Base-by-base conservation (phyloP, 1,284 basidiomycete species). In the Melampsora medusae region DNA sequence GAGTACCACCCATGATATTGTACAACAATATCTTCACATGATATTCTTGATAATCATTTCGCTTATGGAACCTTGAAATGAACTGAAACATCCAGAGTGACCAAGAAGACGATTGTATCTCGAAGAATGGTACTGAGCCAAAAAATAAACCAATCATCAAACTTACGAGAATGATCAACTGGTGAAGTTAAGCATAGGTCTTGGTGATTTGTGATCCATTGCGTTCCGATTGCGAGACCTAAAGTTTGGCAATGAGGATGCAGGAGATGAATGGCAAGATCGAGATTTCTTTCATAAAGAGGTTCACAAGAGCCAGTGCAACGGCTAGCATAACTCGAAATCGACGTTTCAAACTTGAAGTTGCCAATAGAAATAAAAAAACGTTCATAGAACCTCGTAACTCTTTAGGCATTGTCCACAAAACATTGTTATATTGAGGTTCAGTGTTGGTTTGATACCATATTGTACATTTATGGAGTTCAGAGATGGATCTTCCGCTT, bases 321-420 rank as follows among this genome's bases (percentile, higher is more conserved):
- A 53, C 22, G 6, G 50, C 50, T 14, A 53, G 14, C 50, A 53
- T 53, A 19, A 14, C 2, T 53, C 50, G 50, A 14, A 53, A 53
- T 25, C 22, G 17, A 19, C 50, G 50, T 53, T 53, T 3, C 16
- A 53, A 53, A 19, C 22, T 53, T 53, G 50, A 53, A 7, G 50
- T 53, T 25, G 50, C 50, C 50, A 53, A 25, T 53, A 53, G 50
- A 53, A 53, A 53, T 19, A 53, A 25, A 5, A 2, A 53, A 4
- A 53, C 50, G 19, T 25, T 53, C 50, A 53, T 19, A 25, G 50
- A 53, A 19, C 50, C 2, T 53, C 22, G 50, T 53, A 53, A 25
- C 50, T 53, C 50, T 53, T 53, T 5, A 25, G 50, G 50, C 50
- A 53, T 53, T 19, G 50, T 53, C 50, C 50, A 53, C 50, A 53